These are phyloP conservation scores for Closterium sp. DNA, from an alignment of 139 green algal genomes.

Conservation along the genomic window DNA sequence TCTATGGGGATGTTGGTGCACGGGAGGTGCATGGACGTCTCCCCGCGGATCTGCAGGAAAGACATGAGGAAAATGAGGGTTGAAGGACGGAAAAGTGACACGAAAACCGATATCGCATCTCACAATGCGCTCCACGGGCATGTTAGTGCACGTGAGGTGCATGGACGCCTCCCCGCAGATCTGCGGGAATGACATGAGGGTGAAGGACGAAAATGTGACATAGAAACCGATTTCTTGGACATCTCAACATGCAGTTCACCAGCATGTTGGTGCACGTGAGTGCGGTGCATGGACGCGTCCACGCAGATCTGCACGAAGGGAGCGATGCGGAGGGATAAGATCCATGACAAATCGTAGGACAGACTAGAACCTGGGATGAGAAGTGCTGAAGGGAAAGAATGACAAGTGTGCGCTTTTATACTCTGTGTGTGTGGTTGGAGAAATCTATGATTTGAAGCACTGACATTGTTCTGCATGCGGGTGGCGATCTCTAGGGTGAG, in stretches of 20 bases:
- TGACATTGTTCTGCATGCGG: slow-evolving; percentile 82
- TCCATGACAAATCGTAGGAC: too few species aligned
- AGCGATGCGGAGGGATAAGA: too few species aligned
- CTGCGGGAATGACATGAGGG: slow-evolving; percentile 50
- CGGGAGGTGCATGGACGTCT: slow-evolving; percentile 99
- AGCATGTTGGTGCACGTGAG: neutral
- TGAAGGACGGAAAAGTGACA: too few species aligned
- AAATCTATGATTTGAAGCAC: neutral
- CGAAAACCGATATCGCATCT: too few species aligned
- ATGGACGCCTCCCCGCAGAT: slow-evolving; percentile 97
- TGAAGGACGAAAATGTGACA: neutral
- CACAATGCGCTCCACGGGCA: slow-evolving; percentile 61
- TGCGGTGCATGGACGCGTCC: neutral
- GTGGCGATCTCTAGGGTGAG: slow-evolving; percentile 91
- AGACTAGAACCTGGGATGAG: too few species aligned
- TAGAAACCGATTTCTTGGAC: neutral
- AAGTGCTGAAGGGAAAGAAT: too few species aligned
- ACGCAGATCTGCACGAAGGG: neutral
- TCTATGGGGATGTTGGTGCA: slow-evolving; percentile 97
- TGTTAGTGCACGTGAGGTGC: slow-evolving; percentile 99
- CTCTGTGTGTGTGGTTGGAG: too few species aligned
- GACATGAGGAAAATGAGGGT: too few species aligned
- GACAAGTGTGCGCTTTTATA: too few species aligned
- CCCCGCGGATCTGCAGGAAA: slow-evolving; percentile 75
- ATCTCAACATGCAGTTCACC: neutral